phyloP scores from a whole-genome alignment of 805 yeast genomes.

The Kurtzmaniella cleridarum region DNA sequence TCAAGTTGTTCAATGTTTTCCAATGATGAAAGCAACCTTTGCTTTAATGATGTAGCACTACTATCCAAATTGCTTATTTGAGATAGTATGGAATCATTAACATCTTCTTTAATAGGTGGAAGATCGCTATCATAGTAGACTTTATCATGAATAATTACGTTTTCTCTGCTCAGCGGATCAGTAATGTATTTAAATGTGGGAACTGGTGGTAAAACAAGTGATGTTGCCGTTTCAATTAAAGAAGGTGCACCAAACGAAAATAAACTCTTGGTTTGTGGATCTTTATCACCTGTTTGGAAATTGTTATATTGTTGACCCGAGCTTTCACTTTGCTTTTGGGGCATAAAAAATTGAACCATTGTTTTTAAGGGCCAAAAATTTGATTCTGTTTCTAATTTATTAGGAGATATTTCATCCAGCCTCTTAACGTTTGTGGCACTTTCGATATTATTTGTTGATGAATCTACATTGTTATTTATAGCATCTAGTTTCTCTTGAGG shows the following conservation, averaged over 20 bases:
- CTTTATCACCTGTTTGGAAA: constrained; percentile 13
- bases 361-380: constrained; percentile 29
- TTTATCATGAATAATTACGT: constrained; percentile 77
- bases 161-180: constrained; percentile 60
- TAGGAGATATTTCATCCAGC: constrained; percentile 7
- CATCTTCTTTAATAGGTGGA: constrained; percentile 33
- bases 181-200: constrained; percentile 65
- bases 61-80: neutral
- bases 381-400: constrained; percentile 9
- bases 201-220: constrained; percentile 71
- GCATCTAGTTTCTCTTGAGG: neutral
- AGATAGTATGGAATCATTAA: neutral
- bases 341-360: constrained; percentile 35
- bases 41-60: constrained; percentile 1
- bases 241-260: constrained; percentile 8
- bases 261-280: neutral
- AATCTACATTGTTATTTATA: constrained; percentile 3
- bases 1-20: constrained; percentile 45
- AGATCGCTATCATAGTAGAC: constrained; percentile 60
- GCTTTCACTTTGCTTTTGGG: constrained; percentile 28
- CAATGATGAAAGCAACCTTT: constrained; percentile 1
- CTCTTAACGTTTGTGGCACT: constrained; percentile 11
- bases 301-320: constrained; percentile 9
- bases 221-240: constrained; percentile 71
- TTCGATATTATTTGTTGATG: constrained; percentile 7